A percentile compares a stretch with the other conserved stretches of the same genome.
phyloP scores from a whole-genome alignment of 805 yeast genomes.

The Barnettozyma wickerhamii region DNA sequence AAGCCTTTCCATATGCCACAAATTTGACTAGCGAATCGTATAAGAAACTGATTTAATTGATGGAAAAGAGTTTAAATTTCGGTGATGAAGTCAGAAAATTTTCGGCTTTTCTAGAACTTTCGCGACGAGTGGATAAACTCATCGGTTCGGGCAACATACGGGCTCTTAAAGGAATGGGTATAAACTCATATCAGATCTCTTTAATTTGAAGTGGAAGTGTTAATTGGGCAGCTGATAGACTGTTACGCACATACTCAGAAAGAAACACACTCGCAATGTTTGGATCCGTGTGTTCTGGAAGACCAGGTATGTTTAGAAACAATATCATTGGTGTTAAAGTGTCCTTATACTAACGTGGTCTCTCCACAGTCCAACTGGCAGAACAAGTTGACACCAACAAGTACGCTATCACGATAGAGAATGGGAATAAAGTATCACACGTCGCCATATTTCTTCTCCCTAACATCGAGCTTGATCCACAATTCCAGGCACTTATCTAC shows the following conservation, averaged over 20 bases:
- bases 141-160: constrained; percentile 7
- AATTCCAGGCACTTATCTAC: constrained; percentile 78
- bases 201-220: no score
- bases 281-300: constrained; percentile 73
- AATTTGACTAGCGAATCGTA: no score
- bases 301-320: constrained; percentile 43
- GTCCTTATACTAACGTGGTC: no score
- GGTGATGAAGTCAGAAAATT: not conserved
- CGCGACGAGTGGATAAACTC: constrained; percentile 1
- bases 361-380: constrained; percentile 39
- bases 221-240: no score
- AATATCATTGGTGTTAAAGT: no score
- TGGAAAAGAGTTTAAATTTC: not conserved
- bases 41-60: no score
- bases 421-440: constrained; percentile 67
- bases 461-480: constrained; percentile 64
- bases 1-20: constrained; percentile 1
- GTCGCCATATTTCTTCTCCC: constrained; percentile 85
- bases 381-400: constrained; percentile 66
- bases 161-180: constrained; percentile 1
- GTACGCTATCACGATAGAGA: constrained; percentile 57
- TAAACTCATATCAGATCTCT: no score
- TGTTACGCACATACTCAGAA: not conserved
- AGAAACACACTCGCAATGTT: constrained; percentile 41
- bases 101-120: constrained; percentile 6